Percentiles rank a stretch among this genome's conserved stretches.
phyloP scores from a whole-genome alignment of 805 yeast species.

The Starmerella potacharoeniae region DNA sequence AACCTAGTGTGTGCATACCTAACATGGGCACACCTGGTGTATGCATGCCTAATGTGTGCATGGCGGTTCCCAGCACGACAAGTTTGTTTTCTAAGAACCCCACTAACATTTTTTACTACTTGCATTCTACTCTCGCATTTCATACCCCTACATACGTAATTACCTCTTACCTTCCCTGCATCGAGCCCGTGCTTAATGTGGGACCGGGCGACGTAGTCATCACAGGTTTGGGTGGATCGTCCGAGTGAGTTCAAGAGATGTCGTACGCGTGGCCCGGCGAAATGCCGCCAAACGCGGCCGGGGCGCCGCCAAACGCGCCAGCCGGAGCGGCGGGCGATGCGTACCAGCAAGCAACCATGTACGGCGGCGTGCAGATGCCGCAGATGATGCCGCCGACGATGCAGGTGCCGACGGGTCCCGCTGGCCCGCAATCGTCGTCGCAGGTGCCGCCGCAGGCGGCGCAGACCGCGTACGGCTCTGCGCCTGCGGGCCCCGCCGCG shows the following conservation, averaged over 20 bases:
- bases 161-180: too few relatives aligned
- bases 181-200: too few relatives aligned
- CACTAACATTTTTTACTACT: too few relatives aligned
- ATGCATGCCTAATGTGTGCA: too few relatives aligned
- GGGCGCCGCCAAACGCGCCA: not conserved
- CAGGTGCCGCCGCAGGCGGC: not conserved
- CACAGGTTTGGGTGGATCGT: not conserved
- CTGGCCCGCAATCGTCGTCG: not conserved
- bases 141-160: too few relatives aligned
- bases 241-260: constrained; percentile 2
- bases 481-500: not conserved
- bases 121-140: too few relatives aligned
- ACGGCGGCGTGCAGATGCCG: constrained; percentile 15
- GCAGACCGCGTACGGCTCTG: not conserved
- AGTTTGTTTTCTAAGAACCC: too few relatives aligned
- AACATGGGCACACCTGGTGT: too few relatives aligned
- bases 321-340: not conserved
- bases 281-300: constrained; percentile 11
- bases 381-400: constrained; percentile 16
- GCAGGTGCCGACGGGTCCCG: constrained; percentile 4
- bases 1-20: too few relatives aligned
- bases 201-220: not conserved
- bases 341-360: constrained; percentile 4
- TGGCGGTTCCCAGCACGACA: too few relatives aligned
- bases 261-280: constrained; percentile 21